A percentile compares a stretch with the other conserved stretches of the same genome.
Conservation (phyloP, 495 filamentous ascomycete genomes). For the Neurospora sp. region DNA sequence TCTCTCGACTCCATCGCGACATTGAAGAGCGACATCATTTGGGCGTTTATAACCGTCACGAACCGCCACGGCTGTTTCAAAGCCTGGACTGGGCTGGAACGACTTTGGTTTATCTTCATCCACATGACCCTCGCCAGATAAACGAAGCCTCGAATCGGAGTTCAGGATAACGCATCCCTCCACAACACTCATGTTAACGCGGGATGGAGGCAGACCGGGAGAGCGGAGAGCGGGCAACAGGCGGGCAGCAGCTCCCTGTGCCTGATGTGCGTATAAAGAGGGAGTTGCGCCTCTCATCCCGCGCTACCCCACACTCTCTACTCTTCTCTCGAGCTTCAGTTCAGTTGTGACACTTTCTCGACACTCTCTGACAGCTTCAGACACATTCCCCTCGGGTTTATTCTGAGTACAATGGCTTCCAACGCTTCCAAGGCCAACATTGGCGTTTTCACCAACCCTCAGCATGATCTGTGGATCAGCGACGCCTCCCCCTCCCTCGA, state of each 20-base stretch:
- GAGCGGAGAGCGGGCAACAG: not conserved
- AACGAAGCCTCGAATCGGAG: not conserved
- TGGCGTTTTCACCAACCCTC: conserved; percentile 88
- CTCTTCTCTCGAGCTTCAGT: conserved; percentile 3
- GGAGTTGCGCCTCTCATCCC: not conserved
- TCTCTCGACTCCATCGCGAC: not conserved
- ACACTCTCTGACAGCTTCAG: not conserved
- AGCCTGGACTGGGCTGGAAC: not conserved
- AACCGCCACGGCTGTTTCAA: not conserved
- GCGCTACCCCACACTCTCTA: conserved; percentile 1
- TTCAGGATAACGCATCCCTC: not conserved
- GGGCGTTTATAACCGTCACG: not conserved
- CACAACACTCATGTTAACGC: not conserved
- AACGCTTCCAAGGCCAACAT: conserved; percentile 67
- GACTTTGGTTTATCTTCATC: not conserved
- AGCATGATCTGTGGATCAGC: conserved; percentile 83
- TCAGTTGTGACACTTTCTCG: not conserved
- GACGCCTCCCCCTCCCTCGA: conserved; percentile 67
- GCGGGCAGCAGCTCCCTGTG: not conserved
- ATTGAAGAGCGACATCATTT: not conserved
- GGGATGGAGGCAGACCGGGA: not conserved
- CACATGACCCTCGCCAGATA: not conserved
- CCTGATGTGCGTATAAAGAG: conserved; percentile 4
- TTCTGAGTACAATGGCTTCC: conserved; percentile 2
- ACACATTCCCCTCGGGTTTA: not conserved